Base-by-base conservation (phyloP, 1,284 basidiomycete genomes). In the Mycena citricolor region DNA sequence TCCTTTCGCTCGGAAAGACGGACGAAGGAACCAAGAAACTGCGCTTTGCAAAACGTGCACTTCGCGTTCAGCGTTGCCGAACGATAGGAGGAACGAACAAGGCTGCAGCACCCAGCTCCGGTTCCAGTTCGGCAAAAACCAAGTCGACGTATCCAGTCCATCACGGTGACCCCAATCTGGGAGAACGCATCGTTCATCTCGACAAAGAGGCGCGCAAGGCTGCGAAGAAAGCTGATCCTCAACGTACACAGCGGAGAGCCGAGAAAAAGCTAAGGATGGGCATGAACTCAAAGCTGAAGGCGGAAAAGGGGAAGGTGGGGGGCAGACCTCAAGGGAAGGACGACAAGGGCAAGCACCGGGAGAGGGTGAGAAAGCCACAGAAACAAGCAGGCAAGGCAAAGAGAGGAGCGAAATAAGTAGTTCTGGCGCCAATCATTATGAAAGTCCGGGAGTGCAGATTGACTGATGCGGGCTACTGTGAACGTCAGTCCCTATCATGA, bases 201-300 rank as follows among this genome's bases (percentile, higher is more conserved):
- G 76, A 84, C n/a, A 94, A 94, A 64, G 86, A 90, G 10, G 86
- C 87, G 51, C 79, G 94, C 46, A 95, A 94, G 69, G 70, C 77
- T 32, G 80, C 73, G 56, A 97, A 97, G 67, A 74, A 82, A 0
- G 58, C 74, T 13, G 86, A 97, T 59, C 73, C 81, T 0, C 87
- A 89, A 42, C 81, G 94, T 31, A 72, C 91, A 33, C 87, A 86
- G 31, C 70, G 94, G 39, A 75, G 94, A 39, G 61, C 94, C 58
- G 90, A 90, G 34, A 97, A 97, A 80, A 94, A 94, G 68, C n/a
- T n/a, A n/a, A 85, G 86, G 66, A 71, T 79, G 22, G 73, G 79
- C 44, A 73, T 70, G 47, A 63, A 67, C 19, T 65, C 86, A 57
- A 72, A 58, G 32, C 62, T 54, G 29, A 75, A 70, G 58, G 70